phyloP scores from a whole-genome alignment of 192 early-diverging fungal genomes.

The Coemansia sp. region DNA sequence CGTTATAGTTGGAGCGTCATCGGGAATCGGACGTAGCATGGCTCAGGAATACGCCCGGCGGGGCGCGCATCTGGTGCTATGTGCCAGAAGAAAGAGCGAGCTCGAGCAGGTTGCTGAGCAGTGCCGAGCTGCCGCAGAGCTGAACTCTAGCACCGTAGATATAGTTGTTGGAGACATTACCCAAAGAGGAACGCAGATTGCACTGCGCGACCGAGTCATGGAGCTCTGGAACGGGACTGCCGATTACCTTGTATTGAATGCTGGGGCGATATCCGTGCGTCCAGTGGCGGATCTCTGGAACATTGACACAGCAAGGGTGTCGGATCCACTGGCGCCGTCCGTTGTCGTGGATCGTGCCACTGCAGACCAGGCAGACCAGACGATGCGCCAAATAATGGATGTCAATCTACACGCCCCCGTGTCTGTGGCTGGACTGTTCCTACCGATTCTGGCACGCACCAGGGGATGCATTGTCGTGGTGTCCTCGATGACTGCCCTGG shows the following conservation, averaged over 20 bases:
- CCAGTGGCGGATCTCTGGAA: conserved; percentile 65
- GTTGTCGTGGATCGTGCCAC: conserved; percentile 7
- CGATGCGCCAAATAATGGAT: conserved; percentile 54
- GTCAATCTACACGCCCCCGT: conserved; percentile 64
- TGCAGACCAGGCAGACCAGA: conserved; percentile 32
- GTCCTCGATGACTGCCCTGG: conserved; percentile 71
- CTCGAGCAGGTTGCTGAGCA: conserved; percentile 56
- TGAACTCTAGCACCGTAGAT: conserved; percentile 6
- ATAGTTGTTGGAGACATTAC: conserved; percentile 64
- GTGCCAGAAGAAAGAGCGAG: conserved; percentile 60
- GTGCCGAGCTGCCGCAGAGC: conserved; percentile 27
- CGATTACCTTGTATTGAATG: conserved; percentile 75
- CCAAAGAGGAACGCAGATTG: conserved; percentile 52
- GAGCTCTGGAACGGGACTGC: conserved; percentile 34
- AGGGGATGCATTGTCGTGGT: conserved; percentile 63
- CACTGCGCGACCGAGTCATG: conserved; percentile 34
- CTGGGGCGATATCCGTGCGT: conserved; percentile 73
- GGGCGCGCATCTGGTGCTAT: conserved; percentile 63
- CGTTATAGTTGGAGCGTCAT: conserved; percentile 75
- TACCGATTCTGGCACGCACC: conserved; percentile 57
- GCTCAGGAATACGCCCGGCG: conserved; percentile 68
- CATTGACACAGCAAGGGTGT: conserved; percentile 12
- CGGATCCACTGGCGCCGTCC: conserved; percentile 2
- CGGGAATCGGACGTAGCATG: conserved; percentile 70
- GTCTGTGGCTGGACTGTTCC: conserved; percentile 53